Base-by-base conservation (phyloP, 1,284 basidiomycete genomes). In the Tetrapyrgos nigripes region DNA sequence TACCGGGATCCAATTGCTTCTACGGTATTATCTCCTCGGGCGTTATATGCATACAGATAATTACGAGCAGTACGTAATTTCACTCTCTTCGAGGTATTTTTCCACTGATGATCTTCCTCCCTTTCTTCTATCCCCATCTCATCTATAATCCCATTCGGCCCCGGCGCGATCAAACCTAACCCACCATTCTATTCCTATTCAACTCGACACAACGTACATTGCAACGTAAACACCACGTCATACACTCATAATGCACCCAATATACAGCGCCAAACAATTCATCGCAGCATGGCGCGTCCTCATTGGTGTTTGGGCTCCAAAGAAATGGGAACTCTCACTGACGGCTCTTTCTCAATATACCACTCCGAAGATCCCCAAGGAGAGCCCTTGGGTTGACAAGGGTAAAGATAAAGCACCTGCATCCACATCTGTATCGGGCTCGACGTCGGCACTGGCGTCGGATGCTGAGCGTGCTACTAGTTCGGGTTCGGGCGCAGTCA, bases 211-310 rank as follows among this genome's bases (percentile, higher is more conserved):
- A n/a, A n/a, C n/a, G n/a, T n/a, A n/a, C n/a, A n/a, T n/a, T n/a
- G n/a, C n/a, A n/a, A n/a, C n/a, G n/a, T n/a, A n/a, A n/a, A n/a
- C n/a, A n/a, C n/a, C n/a, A n/a, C n/a, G n/a, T n/a, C n/a, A 58
- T 60, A 63, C 64, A 57, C 64, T 69, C 60, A 64, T 62, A 57
- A 62, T 56, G 67, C 58, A 61, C 58, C 63, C 53, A 57, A 57
- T 53, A 33, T 64, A 57, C 63, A 92, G 91, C 50, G 83, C 86
- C 54, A 96, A 95, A 75, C 90, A 89, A 47, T 82, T 96, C 43
- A 81, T 90, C 28, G 92, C 94, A 4, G 88, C 94, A 11, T 97
- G 95, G 94, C 88, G 93, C 53, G 86, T 96, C 17, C 82, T 97
- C 13, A 85, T 96, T 62, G 96, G 94, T 13, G 87, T 97, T 11